Base-by-base conservation (phyloP, 2,329 filamentous ascomycete species). In the Aspergillus awamori region DNA sequence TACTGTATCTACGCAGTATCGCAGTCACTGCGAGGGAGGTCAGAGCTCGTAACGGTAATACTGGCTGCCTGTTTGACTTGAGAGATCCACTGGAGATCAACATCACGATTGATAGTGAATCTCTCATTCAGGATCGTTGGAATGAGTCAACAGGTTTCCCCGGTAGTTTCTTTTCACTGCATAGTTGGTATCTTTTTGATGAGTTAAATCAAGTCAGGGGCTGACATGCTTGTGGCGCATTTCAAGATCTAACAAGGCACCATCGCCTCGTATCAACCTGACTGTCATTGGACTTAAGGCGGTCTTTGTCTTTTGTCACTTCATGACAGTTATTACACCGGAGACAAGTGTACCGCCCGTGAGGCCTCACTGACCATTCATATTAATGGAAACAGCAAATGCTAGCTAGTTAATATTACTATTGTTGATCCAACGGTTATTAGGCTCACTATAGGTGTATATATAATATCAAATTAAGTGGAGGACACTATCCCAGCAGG, bases 211-310 rank as follows among this genome's bases (percentile, higher is more conserved):
- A 28, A 10, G 26, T 22, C 53, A 56, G 39, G 53, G 53, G 53
- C 41, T 15, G 53, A 47, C 53, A 47, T 47, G 53, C 26, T 33
- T 36, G 53, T 56, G 53, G 53, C 53, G 53, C 53, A 56, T 47
- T 47, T 43, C 26, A 45, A 45, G 30, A 56, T 45, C 39, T 20
- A 56, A 22, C 28, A n/a, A 33, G 13, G 28, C n/a, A 51, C 26
- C n/a, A 17, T 33, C n/a, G 11, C 24, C 24, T 24, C 13, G 39
- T 47, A 17, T 36, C 33, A 6, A 13, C 26, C 6, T 24, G 41
- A 30, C 43, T 47, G 20, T 45, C 47, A 17, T 20, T 28, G 24
- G 53, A 15, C 24, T 7, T 20, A 45, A 33, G 33, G 33, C 1
- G 33, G 11, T 36, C 33, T 36, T 28, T 17, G 17, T 36, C 11